Conservation (phyloP, 1,139 yeast species). For the Scheffersomyces lignicola region DNA sequence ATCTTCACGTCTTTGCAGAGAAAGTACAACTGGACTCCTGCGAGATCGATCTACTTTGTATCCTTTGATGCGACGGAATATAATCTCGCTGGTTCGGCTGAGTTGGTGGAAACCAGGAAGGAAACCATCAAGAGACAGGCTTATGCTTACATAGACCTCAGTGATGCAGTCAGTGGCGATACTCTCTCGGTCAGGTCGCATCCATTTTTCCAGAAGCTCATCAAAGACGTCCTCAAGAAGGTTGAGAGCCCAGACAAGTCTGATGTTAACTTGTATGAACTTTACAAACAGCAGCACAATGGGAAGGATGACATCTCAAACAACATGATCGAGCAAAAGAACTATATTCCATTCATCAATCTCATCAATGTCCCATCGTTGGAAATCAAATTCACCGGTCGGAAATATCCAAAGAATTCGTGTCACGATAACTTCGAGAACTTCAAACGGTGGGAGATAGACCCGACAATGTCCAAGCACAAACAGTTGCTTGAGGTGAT, state of each 20-base stretch:
- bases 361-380: conserved; percentile 70
- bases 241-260: conserved; percentile 22
- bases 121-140: conserved; percentile 60
- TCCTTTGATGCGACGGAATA: conserved; percentile 87
- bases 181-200: conserved; percentile 59
- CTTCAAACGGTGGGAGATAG: conserved; percentile 47
- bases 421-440: conserved; percentile 67
- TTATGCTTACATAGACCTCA: conserved; percentile 74
- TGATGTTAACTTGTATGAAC: conserved; percentile 24
- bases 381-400: conserved; percentile 52
- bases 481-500: conserved; percentile 57
- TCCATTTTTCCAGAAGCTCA: conserved; percentile 57
- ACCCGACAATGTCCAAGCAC: conserved; percentile 60
- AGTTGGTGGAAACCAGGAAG: conserved; percentile 65
- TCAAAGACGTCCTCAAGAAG: conserved; percentile 40
- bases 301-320: conserved; percentile 33
- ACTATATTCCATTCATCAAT: conserved; percentile 67
- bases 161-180: conserved; percentile 69
- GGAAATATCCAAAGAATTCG: conserved; percentile 56
- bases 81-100: conserved; percentile 82
- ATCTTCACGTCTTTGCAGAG: conserved; percentile 67
- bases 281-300: conserved; percentile 25
- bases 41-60: conserved; percentile 77
- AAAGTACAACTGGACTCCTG: conserved; percentile 76
- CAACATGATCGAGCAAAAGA: conserved; percentile 53